A percentile compares a stretch with the other conserved stretches of the same genome.
Evolutionary conservation across 345 rosid genomes (phyloP).

Genomic region (Bruguiera sexangula): DNA sequence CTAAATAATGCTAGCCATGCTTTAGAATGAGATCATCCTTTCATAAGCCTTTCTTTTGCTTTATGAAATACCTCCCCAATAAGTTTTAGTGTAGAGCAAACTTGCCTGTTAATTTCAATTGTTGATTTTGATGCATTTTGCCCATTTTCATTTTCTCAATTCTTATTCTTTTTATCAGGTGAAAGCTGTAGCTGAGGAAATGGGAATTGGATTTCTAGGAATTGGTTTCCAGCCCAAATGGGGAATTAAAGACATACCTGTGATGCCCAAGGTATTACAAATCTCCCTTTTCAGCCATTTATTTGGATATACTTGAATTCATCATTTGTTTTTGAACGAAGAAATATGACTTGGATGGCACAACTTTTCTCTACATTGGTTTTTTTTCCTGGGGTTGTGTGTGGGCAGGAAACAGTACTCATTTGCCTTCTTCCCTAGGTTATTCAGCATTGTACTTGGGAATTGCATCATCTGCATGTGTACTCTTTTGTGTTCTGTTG

Average conservation of each 20-base stretch:
- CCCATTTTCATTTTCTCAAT: not conserved
- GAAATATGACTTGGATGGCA: not conserved
- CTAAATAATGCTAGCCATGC: not conserved
- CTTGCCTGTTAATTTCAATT: no score
- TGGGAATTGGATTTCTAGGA: conserved; percentile 99
- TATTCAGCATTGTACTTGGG: no score
- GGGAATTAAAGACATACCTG: conserved; percentile 76
- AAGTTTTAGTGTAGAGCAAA: no score
- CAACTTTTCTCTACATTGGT: not conserved
- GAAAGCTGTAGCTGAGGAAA: conserved; percentile 97
- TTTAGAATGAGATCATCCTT: not conserved
- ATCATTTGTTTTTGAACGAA: not conserved
- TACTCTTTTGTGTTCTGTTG: conserved; percentile 32
- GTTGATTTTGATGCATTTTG: not conserved
- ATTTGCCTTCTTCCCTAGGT: not conserved
- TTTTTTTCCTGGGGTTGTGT: no score
- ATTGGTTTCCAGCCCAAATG: conserved; percentile 98
- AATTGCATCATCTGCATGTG: conserved; percentile 4
- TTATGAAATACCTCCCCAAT: not conserved
- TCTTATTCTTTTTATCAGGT: conserved; percentile 44
- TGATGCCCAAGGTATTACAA: conserved; percentile 91
- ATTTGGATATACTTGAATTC: not conserved
- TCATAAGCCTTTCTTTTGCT: not conserved
- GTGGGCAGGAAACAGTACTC: not conserved
- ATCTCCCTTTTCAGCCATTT: not conserved